phyloP scores from a whole-genome alignment of 139 green algal species.

The Asterochloris erici region DNA sequence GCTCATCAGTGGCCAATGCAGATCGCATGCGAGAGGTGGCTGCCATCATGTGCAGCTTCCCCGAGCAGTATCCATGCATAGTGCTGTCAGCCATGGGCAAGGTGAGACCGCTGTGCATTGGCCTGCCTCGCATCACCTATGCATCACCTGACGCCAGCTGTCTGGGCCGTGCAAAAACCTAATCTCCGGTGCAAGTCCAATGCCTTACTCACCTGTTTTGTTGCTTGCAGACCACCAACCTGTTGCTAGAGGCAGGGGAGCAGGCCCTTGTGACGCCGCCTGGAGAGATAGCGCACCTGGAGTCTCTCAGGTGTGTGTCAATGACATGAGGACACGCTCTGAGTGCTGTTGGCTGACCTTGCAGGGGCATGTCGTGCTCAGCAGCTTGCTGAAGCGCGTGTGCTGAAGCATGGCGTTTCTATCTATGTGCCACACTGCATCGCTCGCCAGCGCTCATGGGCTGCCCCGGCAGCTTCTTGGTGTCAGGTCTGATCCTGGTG shows the following conservation, averaged over 20 bases:
- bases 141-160: background rate
- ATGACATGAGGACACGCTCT: no score
- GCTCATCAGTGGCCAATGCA: slow-evolving; percentile 86
- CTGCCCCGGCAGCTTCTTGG: no score
- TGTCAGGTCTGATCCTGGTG: no score
- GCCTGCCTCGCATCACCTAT: background rate
- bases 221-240: slow-evolving; percentile 86
- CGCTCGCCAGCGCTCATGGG: no score
- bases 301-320: slow-evolving; percentile 45
- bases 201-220: background rate
- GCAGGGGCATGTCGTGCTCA: no score
- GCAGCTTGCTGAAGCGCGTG: no score
- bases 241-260: slow-evolving; percentile 84
- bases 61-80: slow-evolving; percentile 79
- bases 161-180: no score
- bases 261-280: slow-evolving; percentile 61
- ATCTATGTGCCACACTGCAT: no score
- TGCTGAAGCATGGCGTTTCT: no score
- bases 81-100: slow-evolving; percentile 99
- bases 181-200: no score
- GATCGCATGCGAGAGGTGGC: slow-evolving; percentile 93
- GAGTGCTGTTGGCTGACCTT: no score
- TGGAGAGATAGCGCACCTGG: slow-evolving; percentile 45
- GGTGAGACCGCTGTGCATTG: slow-evolving; percentile 33
- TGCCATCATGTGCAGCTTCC: slow-evolving; percentile 88